Evolutionary conservation across 2,329 filamentous ascomycete genomes (phyloP), one percentile per base, ranked within the genome.

Genomic region (Leptographium wingfieldii): DNA sequence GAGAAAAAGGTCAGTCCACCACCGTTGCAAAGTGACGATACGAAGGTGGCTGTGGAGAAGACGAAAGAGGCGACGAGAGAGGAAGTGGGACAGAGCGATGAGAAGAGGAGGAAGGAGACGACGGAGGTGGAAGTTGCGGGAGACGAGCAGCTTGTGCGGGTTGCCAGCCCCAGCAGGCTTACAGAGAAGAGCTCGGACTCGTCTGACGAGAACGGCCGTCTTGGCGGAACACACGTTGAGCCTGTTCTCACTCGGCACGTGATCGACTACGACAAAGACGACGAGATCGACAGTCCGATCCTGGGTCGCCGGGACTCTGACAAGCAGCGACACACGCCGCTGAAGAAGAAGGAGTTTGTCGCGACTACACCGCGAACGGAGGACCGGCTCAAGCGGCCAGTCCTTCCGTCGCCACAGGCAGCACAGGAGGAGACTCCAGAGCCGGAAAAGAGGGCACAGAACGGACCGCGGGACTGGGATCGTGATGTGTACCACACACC

Each of bases 261-360:
- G 11, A 54, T 1, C 43, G 22, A 25, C 25, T 19, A 46, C 31
- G 12, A 56, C 27, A 31, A 65, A 16, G 60, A 56, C 53, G 61
- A 66, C 55, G 63, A 64, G 52, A 25, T 65, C 33, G 67, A 67
- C 59, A 68, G 67, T 59, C 66, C 67, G 4, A 58, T 67, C 16
- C 67, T 71, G 46, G 68, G 68, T n/a, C 66, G 69, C 0, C 68
- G 69, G 57, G 66, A 70, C 57, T 70, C 69, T 4, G 67, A 70
- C 61, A 67, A 59, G 57, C 52, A 56, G 52, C 60, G 59, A 27
- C 62, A 56, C 31, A 53, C 12, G 40, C 65, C 58, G 10, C 54
- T 61, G 49, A 16, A 61, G 29, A 63, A 64, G 59, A 62, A 60
- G 43, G 59, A 29, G 7, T 46, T 19, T 6, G 10, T 5, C 5